A percentile compares a stretch with the other conserved stretches of the same genome.
phyloP scores from a whole-genome alignment of 164 flowering plant genomes.

The Aristolochia contorta region DNA sequence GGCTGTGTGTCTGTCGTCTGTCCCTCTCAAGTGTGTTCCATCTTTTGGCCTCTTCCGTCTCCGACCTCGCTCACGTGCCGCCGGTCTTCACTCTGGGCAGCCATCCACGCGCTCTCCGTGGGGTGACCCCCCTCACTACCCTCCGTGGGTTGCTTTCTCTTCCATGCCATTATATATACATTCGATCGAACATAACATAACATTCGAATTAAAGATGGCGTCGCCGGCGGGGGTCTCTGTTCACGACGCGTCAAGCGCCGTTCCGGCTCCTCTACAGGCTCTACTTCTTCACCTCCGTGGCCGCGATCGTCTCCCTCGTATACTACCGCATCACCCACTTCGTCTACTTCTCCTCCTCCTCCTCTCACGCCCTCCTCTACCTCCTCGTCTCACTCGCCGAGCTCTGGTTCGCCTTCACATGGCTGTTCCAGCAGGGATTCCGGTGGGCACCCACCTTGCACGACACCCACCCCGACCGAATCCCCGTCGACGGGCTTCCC shows the following conservation, averaged over 20 bases:
- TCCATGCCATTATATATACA: too few relatives aligned
- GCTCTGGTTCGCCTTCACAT: conserved; percentile 16
- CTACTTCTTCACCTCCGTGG: conserved; percentile 14
- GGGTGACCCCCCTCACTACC: background rate
- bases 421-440: conserved; percentile 25
- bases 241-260: conserved; percentile 10
- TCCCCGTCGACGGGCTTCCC: conserved; percentile 11
- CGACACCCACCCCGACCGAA: conserved; percentile 12
- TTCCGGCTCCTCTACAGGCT: conserved; percentile 20
- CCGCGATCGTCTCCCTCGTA: conserved; percentile 14
- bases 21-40: too few relatives aligned
- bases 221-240: conserved; percentile 3
- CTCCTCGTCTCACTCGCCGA: conserved; percentile 17
- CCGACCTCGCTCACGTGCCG: too few relatives aligned
- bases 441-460: conserved; percentile 27
- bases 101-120: conserved; percentile 1
- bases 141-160: background rate
- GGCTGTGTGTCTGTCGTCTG: too few relatives aligned
- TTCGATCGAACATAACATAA: too few relatives aligned
- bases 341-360: too few relatives aligned
- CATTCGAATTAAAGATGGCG: too few relatives aligned
- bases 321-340: conserved; percentile 19
- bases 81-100: too few relatives aligned
- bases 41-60: too few relatives aligned
- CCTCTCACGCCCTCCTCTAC: conserved; percentile 9